Evolutionary conservation across 352 stramenopile species (phyloP).

Genomic region (Phytophthora multivora): DNA sequence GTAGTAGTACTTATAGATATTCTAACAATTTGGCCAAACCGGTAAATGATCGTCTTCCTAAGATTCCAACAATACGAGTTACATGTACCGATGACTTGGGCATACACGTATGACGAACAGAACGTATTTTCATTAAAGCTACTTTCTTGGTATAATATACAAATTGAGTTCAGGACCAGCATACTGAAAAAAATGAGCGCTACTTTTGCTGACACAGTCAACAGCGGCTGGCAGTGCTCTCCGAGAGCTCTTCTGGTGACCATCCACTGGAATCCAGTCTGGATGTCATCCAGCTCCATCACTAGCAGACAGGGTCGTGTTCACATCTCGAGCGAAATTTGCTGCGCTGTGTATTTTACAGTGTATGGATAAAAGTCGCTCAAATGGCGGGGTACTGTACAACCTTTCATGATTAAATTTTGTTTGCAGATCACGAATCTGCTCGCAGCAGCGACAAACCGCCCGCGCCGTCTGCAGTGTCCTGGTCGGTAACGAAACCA

Average conservation of each 20-base stretch:
- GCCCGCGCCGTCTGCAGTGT: constrained; percentile 14
- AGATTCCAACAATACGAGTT: too few relatives aligned
- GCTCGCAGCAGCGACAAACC: constrained; percentile 13
- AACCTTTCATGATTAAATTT: constrained; percentile 12
- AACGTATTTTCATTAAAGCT: too few relatives aligned
- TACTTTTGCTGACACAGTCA: background rate
- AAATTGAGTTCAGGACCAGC: too few relatives aligned
- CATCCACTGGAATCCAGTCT: too few relatives aligned
- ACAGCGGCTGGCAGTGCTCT: background rate
- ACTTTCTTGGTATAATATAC: background rate
- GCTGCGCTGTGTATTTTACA: background rate
- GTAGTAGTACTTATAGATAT: too few relatives aligned
- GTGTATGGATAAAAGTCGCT: background rate
- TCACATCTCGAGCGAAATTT: constrained; percentile 7
- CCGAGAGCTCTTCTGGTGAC: background rate
- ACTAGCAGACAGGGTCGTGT: constrained; percentile 9
- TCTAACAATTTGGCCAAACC: too few relatives aligned
- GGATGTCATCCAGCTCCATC: too few relatives aligned
- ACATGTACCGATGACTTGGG: too few relatives aligned
- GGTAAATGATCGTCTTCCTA: too few relatives aligned
- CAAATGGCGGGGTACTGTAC: background rate
- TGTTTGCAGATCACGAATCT: constrained; percentile 23
- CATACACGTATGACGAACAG: too few relatives aligned
- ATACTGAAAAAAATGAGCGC: background rate
- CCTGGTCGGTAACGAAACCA: background rate